These are phyloP conservation scores for Cladosporium colombiae DNA, from an alignment of 2,329 filamentous ascomycete species.

Conservation along the genomic window DNA sequence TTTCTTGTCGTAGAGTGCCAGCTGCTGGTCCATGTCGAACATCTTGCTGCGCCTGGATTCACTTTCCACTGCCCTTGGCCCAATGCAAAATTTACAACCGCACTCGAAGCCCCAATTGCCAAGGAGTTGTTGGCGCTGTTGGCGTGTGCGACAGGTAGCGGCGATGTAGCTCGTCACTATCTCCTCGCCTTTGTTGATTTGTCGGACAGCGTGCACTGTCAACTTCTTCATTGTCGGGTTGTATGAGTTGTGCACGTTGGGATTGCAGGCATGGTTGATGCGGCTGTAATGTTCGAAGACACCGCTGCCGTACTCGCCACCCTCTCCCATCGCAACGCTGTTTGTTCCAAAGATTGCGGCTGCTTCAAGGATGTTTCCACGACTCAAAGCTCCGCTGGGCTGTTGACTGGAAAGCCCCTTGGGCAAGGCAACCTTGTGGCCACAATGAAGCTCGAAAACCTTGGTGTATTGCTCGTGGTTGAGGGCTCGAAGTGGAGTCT, in stretches of 20 bases:
- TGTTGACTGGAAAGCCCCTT: background rate
- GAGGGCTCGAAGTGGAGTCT: background rate
- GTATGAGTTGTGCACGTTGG: background rate
- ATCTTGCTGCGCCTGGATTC: background rate
- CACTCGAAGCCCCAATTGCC: background rate
- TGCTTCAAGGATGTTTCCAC: background rate
- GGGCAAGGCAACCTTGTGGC: background rate
- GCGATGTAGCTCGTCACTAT: background rate
- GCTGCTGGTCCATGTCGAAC: background rate
- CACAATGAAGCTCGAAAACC: constrained; percentile 12
- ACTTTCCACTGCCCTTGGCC: background rate
- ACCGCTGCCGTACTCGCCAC: background rate
- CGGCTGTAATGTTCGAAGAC: background rate
- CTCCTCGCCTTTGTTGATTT: background rate
- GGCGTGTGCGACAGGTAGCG: background rate
- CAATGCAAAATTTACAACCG: background rate
- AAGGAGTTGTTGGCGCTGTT: background rate
- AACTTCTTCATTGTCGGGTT: background rate
- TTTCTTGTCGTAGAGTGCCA: background rate
- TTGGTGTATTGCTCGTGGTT: constrained; percentile 15
- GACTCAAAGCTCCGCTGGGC: background rate
- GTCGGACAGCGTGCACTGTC: background rate
- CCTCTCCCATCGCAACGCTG: background rate
- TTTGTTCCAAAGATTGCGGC: background rate
- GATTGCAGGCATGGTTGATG: background rate